Base-by-base conservation (phyloP, 1,284 basidiomycete species). In the Ustilago lituana region DNA sequence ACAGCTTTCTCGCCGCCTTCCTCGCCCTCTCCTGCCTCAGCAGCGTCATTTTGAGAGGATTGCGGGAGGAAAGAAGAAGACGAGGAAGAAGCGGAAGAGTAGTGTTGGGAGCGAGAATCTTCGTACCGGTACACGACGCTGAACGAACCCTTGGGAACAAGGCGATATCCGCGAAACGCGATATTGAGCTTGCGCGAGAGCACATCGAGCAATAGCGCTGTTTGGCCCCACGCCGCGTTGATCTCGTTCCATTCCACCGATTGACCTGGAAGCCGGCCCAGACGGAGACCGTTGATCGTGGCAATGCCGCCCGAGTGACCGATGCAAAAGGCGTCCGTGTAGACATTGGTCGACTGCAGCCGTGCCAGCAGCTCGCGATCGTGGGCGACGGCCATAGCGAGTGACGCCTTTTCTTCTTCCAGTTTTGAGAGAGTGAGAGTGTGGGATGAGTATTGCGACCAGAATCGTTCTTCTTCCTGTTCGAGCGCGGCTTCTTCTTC, bases 201-300 rank as follows among this genome's bases (percentile, higher is more conserved):
- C 5, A 93, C 93, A 75, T 94, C 91, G 14, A 98, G 85, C 49
- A 98, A 86, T 19, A 98, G 85, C n/a, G 95, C 86, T 0, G 93
- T 92, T 79, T 98, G 91, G 0, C 96, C 96, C 93, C 95, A 97
- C 3, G 96, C 96, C 5, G 96, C 96, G 80, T 98, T 98, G 82
- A 98, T 94, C 84, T 99, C 96, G 5, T 92, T 88, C 94, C 95
- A 99, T 79, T 98, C 95, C 24, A 98, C 73, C 35, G 91, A 74
- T 0, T 77, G 58, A 39, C 50, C 60, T 20, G 91, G 89, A 10
- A 94, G 87, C 61, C 94, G 87, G 1, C 96, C 96, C 14, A 98
- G 84, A 22, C 96, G 87, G 14, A 98, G 85, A 1, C 94, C 94
- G 79, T 98, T 98, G 83, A 99, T 98, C 9, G 95, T 98, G 0